Percentiles rank a stretch among this genome's conserved stretches.
phyloP scores from a whole-genome alignment of 768 basidiomycete genomes.

The Leucosporidium creatinivorum region DNA sequence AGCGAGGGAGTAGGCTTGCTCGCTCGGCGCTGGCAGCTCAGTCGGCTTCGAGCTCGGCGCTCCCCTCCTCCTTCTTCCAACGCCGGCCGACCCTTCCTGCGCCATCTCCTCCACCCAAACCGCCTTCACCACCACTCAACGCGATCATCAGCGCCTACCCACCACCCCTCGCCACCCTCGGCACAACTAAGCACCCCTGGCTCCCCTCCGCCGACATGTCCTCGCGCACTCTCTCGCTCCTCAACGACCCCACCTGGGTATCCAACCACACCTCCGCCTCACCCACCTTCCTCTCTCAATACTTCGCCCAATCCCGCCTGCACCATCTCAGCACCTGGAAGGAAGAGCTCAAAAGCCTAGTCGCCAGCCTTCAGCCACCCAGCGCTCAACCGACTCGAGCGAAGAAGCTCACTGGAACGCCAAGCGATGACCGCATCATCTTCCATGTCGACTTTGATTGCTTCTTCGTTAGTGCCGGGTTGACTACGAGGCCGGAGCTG shows the following conservation, averaged over 20 bases:
- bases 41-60: background rate
- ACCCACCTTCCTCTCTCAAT: slow-evolving; percentile 77
- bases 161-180: slow-evolving; percentile 17
- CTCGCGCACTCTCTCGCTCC: slow-evolving; percentile 59
- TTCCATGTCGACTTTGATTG: slow-evolving; percentile 67
- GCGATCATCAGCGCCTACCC: slow-evolving; percentile 4
- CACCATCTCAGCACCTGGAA: slow-evolving; percentile 92
- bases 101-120: background rate
- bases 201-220: slow-evolving; percentile 51
- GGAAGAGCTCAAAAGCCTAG: slow-evolving; percentile 70
- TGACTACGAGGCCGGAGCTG: slow-evolving; percentile 64
- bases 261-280: slow-evolving; percentile 71
- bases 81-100: background rate
- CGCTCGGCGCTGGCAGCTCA: background rate
- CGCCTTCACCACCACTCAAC: background rate
- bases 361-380: slow-evolving; percentile 55
- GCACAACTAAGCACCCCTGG: slow-evolving; percentile 13
- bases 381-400: background rate
- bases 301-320: slow-evolving; percentile 72
- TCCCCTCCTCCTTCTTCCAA: slow-evolving; percentile 9
- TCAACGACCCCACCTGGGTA: slow-evolving; percentile 80
- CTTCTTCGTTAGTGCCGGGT: slow-evolving; percentile 90
- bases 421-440: slow-evolving; percentile 45
- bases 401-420: slow-evolving; percentile 30
- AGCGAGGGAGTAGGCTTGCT: slow-evolving; percentile 18